Base-by-base conservation (phyloP, 257 asterid species). In the Fraxinus pennsylvanica region DNA sequence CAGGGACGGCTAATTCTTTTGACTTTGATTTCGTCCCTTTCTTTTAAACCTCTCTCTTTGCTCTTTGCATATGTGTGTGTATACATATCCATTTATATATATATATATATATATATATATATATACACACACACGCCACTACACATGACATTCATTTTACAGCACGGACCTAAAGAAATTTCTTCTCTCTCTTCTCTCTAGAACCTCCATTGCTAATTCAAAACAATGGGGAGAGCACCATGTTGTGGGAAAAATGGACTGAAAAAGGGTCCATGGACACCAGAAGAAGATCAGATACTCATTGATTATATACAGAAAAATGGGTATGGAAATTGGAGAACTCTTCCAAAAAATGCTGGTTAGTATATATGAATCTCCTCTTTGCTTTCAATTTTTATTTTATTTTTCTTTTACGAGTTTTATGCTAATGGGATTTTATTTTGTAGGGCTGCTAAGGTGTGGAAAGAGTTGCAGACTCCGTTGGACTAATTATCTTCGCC, bases 181-280 rank as follows among this genome's bases (percentile, higher is more conserved):
- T 82, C 57, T 54, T 69, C 76, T 76, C 71, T 21, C 10, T 63
- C 67, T 63, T 29, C 15, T 15, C 41, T 43, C 59, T 43, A 10
- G 15, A 10, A 6, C 15, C 50, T 9, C 14, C 47, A 12, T 12
- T 12, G 52, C 4, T 0, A 43, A 2, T 43, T 43, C 52, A 43
- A 43, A 43, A 12, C 52, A 43, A 93, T 93, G 97, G 97, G 92
- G 43, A 85, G 97, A 83, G 74, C 94, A 67, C 97, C 97, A 2
- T 90, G 97, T 52, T 89, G 97, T 82, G 97, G 91, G 3, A 90
- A 93, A 85, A 86, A 79, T 78, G 97, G 96, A 29, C 89, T 91
- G 13, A 93, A 93, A 77, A 93, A 85, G 47, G 97, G 97, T n/a
- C 97, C 97, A 43, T 93, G 97, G 97, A 93, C 97, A 3, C 89